These are phyloP conservation scores for Pontederia crassipes DNA, from an alignment of 176 grass and related monocot species.

Conservation along the genomic window DNA sequence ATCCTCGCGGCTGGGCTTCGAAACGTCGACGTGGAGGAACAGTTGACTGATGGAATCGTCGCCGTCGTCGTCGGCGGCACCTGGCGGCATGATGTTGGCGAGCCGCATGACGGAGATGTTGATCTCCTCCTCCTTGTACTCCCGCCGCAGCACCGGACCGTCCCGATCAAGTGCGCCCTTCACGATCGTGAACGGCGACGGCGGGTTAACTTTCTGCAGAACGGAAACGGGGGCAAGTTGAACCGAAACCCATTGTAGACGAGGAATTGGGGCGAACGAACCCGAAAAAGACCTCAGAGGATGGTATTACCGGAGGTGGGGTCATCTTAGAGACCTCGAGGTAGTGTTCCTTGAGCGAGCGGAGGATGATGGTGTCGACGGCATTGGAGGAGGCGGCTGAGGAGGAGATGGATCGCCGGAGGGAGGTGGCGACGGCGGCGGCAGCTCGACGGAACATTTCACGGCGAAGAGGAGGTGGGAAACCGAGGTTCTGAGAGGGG, in stretches of 20 bases:
- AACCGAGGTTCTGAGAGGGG: too few relatives aligned
- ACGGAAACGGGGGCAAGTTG: not conserved
- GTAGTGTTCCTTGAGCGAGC: slow-evolving; percentile 93
- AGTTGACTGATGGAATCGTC: slow-evolving; percentile 67
- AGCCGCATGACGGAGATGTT: slow-evolving; percentile 82
- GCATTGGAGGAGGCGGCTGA: slow-evolving; percentile 29
- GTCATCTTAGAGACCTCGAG: slow-evolving; percentile 73
- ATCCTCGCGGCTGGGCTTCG: slow-evolving; percentile 43
- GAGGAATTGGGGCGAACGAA: not conserved
- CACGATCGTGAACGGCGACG: slow-evolving; percentile 58
- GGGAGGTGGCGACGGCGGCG: slow-evolving; percentile 23
- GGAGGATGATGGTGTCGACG: slow-evolving; percentile 72
- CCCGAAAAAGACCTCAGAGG: not conserved
- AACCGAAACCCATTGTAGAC: not conserved
- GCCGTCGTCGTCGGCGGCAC: slow-evolving; percentile 24
- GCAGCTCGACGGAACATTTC: slow-evolving; percentile 25
- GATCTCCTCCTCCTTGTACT: slow-evolving; percentile 70
- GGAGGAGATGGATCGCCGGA: slow-evolving; percentile 7
- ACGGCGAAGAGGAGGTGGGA: too few relatives aligned
- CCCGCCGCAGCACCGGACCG: slow-evolving; percentile 49
- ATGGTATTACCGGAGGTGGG: slow-evolving; percentile 44
- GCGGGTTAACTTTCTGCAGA: slow-evolving; percentile 57
- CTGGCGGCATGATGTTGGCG: slow-evolving; percentile 54
- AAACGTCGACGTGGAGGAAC: slow-evolving; percentile 84
- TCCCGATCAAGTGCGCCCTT: slow-evolving; percentile 60